Conservation (phyloP, 139 green algal genomes). For the Chlamydomonas urium region DNA sequence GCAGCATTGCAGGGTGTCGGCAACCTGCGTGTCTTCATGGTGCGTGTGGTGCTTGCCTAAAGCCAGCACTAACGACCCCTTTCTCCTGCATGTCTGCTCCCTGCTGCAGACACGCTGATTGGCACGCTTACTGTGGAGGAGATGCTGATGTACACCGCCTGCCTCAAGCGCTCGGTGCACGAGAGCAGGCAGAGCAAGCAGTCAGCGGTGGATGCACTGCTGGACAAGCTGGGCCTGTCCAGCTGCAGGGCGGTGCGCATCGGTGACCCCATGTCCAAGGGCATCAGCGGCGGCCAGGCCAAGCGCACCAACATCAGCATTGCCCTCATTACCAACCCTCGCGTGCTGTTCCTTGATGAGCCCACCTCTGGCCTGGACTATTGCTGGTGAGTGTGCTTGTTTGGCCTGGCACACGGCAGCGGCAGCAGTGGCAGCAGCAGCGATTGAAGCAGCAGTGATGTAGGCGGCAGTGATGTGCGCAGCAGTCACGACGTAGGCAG, state of each 20-base stretch:
- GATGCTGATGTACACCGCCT: slow-evolving; percentile 14
- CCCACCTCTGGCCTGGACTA: slow-evolving; percentile 4
- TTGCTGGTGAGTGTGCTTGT: not conserved
- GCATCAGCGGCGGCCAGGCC: slow-evolving; percentile 69
- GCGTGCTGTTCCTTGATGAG: slow-evolving; percentile 54
- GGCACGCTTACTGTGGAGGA: not conserved
- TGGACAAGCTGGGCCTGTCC: slow-evolving; percentile 10
- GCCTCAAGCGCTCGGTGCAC: not conserved
- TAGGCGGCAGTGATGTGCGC: no score
- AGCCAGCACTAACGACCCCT: no score
- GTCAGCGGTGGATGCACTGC: slow-evolving; percentile 22
- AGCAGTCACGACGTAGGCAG: no score
- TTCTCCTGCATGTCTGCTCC: no score
- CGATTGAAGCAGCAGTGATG: no score
- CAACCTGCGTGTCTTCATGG: no score
- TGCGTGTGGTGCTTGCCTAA: not conserved
- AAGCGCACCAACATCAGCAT: slow-evolving; percentile 64
- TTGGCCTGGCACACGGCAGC: no score
- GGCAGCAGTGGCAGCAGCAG: no score
- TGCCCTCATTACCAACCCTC: slow-evolving; percentile 56
- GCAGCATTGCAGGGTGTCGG: no score
- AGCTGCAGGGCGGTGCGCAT: slow-evolving; percentile 40
- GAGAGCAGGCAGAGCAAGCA: not conserved
- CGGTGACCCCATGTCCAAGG: slow-evolving; percentile 63
- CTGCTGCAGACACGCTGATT: not conserved